phyloP scores from a whole-genome alignment of 2,329 filamentous ascomycete species.

The Emericellopsis atlantica region DNA sequence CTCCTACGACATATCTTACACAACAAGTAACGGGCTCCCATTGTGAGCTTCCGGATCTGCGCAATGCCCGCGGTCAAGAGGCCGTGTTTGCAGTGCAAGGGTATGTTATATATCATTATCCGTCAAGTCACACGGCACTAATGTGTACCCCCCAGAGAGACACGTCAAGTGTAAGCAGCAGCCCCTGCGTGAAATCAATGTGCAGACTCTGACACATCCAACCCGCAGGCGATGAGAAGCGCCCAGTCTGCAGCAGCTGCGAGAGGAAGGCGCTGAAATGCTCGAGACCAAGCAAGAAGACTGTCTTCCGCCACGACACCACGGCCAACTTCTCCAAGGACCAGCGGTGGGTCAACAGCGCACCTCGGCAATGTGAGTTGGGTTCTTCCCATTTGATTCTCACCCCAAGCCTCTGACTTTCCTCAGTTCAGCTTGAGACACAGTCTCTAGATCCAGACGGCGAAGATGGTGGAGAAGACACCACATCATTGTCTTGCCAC shows the following conservation, averaged over 20 bases:
- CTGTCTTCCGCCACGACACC: conserved; percentile 22
- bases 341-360: conserved; percentile 23
- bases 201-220: background rate
- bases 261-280: conserved; percentile 18
- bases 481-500: too few species aligned
- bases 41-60: too few species aligned
- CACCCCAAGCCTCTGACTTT: background rate
- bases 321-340: conserved; percentile 17
- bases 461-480: too few species aligned
- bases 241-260: conserved; percentile 21
- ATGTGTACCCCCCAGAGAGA: conserved; percentile 6
- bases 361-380: conserved; percentile 6
- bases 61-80: conserved; percentile 4
- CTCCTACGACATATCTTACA: too few species aligned
- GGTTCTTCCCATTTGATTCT: background rate
- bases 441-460: background rate
- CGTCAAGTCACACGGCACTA: background rate
- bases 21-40: too few species aligned
- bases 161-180: conserved; percentile 10
- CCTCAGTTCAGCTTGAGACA: background rate
- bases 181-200: background rate
- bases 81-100: conserved; percentile 11
- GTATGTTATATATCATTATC: conserved; percentile 6
- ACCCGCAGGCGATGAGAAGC: conserved; percentile 21
- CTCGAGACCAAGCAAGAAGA: conserved; percentile 17